Percentiles rank a stretch among this genome's conserved stretches.
Conservation (phyloP, 345 rosid genomes). For the Raphanus raphanistrum region DNA sequence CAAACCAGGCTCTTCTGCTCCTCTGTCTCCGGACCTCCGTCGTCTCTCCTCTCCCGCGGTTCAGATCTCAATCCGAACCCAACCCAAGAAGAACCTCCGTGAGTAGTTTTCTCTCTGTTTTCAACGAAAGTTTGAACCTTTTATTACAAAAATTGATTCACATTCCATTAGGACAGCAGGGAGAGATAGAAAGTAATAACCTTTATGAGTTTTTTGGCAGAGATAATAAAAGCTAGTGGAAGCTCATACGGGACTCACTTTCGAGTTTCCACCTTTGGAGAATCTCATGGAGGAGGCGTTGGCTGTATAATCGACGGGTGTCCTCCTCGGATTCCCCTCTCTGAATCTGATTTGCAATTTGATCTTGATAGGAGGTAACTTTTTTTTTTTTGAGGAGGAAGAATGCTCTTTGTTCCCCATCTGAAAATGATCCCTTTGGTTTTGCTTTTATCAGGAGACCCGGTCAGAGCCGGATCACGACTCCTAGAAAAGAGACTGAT, state of each 20-base stretch:
- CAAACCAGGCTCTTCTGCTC: conserved; percentile 30
- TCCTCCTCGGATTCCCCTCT: conserved; percentile 82
- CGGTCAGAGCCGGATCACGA: conserved; percentile 97
- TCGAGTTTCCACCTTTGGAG: conserved; percentile 87
- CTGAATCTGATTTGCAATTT: conserved; percentile 78
- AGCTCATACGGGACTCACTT: conserved; percentile 79
- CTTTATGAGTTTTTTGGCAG: conserved; percentile 41
- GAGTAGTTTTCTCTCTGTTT: neutral
- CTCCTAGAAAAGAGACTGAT: conserved; percentile 98
- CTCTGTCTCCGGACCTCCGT: conserved; percentile 49
- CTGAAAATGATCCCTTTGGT: neutral
- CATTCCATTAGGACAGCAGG: too few relatives aligned
- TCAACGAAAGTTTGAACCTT: neutral
- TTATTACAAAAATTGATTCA: conserved; percentile 1
- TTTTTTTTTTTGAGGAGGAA: neutral
- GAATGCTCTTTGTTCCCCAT: neutral
- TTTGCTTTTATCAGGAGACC: conserved; percentile 70
- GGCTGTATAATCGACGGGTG: conserved; percentile 96
- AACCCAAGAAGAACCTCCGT: conserved; percentile 53
- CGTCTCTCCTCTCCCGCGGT: conserved; percentile 44
- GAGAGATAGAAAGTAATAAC: neutral
- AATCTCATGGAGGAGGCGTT: conserved; percentile 99
- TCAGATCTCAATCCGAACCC: conserved; percentile 48
- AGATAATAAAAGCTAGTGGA: conserved; percentile 79
- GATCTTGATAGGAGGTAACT: conserved; percentile 90